Base-by-base conservation (phyloP, 169 alveolate genomes). In the Plasmodium malariae region DNA sequence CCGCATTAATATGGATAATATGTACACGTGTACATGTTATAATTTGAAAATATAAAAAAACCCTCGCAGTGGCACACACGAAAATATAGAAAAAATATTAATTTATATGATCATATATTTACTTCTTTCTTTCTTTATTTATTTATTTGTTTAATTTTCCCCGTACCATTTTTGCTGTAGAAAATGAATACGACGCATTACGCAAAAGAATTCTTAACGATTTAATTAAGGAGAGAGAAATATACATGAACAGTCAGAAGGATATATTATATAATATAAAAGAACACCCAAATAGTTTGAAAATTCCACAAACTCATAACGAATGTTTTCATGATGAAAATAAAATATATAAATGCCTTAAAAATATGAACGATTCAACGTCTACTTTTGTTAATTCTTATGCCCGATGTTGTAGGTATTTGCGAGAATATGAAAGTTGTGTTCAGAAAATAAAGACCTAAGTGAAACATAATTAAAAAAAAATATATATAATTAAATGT, bases 341-440 rank as follows among this genome's bases (percentile, higher is more conserved):
- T 43, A 83, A 67, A 67, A 83, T 83, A 67, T 83, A 40, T 83
- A 51, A 83, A 2, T 83, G 91, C 36, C 65, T 83, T 24, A 83
- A 83, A 83, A 59, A 67, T 32, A 83, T 83, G 91, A 83, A 65
- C 51, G 73, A 67, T 55, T 83, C 91, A 24, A 83, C 91, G 5
- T 40, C 85, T 14, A 43, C 43, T 12, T 83, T 83, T 67, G 69
- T 83, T 51, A 83, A 83, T 59, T 83, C 69, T 5, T 83, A 83
- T 57, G 30, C 70, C 62, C 28, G 91, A 43, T 83, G 91, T 32
- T 67, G 65, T 62, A 30, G 73, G 28, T 65, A 83, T 17, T 83
- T 83, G 57, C 28, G 80, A 67, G 49, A 69, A 49, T 83, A 83
- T 43, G 91, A 83, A 67, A 67, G 69, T 28, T 83, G 91, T 37